Percentiles rank a stretch among this genome's conserved stretches.
phyloP scores from a whole-genome alignment of 495 filamentous ascomycete species.

The Daldinia concentrica region DNA sequence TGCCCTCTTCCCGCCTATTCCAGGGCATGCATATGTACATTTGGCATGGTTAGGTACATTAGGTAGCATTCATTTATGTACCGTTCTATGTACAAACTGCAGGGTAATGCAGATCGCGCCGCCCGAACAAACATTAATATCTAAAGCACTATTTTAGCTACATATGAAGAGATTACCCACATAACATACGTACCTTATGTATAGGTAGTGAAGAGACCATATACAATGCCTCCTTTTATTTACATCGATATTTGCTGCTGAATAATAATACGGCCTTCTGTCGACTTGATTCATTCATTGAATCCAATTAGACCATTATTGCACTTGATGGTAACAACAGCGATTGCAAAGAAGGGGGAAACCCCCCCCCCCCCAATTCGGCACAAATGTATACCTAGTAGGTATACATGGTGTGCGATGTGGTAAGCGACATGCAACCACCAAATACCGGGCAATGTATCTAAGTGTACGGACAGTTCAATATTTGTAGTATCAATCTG shows the following conservation, averaged over 20 bases:
- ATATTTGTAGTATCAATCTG: no score
- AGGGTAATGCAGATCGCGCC: constrained; percentile 1
- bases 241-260: background rate
- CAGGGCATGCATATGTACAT: background rate
- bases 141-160: background rate
- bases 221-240: background rate
- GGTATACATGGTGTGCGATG: background rate
- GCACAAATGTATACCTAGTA: no score
- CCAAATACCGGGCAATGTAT: constrained; percentile 4
- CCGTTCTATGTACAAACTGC: background rate
- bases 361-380: no score
- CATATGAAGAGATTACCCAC: background rate
- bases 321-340: background rate
- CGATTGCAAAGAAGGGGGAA: background rate
- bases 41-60: background rate
- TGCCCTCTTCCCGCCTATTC: background rate
- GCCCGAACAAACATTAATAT: constrained; percentile 1
- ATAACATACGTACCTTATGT: background rate
- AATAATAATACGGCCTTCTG: no score
- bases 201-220: background rate
- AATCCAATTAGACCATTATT: background rate
- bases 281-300: background rate
- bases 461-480: background rate
- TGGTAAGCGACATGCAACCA: constrained; percentile 33
- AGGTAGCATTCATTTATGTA: background rate